A percentile compares a stretch with the other conserved stretches of the same genome.
These are phyloP conservation scores for Ettlia oleoabundans DNA, from an alignment of 139 green algal genomes.

Conservation along the genomic window DNA sequence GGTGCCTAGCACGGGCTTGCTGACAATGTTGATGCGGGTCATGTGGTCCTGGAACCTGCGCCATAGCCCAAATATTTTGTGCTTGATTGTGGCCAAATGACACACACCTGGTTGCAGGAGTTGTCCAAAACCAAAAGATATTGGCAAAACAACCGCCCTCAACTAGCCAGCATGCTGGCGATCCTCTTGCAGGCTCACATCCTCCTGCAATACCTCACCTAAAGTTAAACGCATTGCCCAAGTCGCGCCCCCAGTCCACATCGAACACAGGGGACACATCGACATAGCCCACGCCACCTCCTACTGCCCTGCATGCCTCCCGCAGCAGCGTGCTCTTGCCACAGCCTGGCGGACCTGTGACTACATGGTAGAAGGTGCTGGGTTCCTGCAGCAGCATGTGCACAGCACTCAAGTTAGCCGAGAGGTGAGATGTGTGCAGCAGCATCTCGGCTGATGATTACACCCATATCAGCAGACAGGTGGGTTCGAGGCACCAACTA, in stretches of 20 bases:
- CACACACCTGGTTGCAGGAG: no score
- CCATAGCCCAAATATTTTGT: no score
- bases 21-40: constrained; percentile 30
- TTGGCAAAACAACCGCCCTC: no score
- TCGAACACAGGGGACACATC: constrained; percentile 13
- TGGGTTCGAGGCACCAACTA: no score
- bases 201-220: not conserved
- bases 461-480: not conserved
- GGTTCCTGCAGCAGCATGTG: not conserved
- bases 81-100: no score
- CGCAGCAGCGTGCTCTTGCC: constrained; percentile 40
- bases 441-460: no score
- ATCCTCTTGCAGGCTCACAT: not conserved
- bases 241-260: constrained; percentile 24
- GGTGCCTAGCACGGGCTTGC: constrained; percentile 16
- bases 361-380: constrained; percentile 30
- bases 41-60: constrained; percentile 41
- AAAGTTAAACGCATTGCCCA: constrained; percentile 34
- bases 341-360: constrained; percentile 26
- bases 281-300: constrained; percentile 33
- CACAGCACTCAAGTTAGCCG: not conserved
- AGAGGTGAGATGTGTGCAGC: no score
- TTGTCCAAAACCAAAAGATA: no score
- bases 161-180: no score
- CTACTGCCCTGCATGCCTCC: not conserved